Percentiles rank a stretch among this genome's conserved stretches.
phyloP scores from a whole-genome alignment of 768 basidiomycete genomes.

The Kwoniella sp. region DNA sequence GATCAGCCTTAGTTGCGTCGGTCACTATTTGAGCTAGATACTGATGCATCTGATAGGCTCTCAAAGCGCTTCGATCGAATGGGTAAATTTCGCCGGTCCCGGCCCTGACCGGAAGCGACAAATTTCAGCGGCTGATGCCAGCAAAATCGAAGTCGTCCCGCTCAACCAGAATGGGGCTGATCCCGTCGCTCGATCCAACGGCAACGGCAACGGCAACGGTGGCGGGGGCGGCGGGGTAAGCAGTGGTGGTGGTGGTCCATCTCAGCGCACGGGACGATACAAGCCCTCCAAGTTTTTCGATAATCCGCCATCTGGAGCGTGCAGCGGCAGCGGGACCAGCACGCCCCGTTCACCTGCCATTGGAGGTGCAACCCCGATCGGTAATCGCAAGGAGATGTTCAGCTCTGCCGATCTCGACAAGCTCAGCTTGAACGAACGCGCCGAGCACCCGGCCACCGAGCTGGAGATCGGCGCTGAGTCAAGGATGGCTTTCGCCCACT shows the following conservation, averaged over 20 bases:
- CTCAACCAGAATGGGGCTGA: conserved; percentile 16
- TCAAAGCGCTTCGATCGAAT: conserved; percentile 90
- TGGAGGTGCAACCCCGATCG: neutral
- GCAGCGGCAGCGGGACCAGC: conserved; percentile 56
- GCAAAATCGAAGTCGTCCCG: conserved; percentile 34
- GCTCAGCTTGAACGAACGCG: conserved; percentile 11
- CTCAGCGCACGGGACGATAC: conserved; percentile 46
- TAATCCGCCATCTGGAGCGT: conserved; percentile 73
- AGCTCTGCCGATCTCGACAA: conserved; percentile 21
- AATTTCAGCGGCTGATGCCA: conserved; percentile 24
- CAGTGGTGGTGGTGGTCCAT: conserved; percentile 7
- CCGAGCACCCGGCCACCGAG: conserved; percentile 29
- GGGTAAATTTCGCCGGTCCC: conserved; percentile 66
- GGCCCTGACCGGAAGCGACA: conserved; percentile 30
- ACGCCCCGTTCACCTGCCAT: conserved; percentile 31
- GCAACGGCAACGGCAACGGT: too few relatives aligned
- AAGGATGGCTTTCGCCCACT: conserved; percentile 86
- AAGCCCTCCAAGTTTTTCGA: conserved; percentile 84
- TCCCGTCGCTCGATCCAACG: neutral
- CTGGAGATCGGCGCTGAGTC: conserved; percentile 66
- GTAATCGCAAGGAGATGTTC: conserved; percentile 17
- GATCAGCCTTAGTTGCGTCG: neutral
- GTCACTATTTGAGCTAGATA: too few relatives aligned
- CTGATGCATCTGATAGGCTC: conserved; percentile 57
- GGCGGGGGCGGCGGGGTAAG: too few relatives aligned